A percentile compares a stretch with the other conserved stretches of the same genome.
These are phyloP conservation scores for Sordariomycetes sp. DNA, from an alignment of 2,329 filamentous ascomycete genomes.

Conservation along the genomic window DNA sequence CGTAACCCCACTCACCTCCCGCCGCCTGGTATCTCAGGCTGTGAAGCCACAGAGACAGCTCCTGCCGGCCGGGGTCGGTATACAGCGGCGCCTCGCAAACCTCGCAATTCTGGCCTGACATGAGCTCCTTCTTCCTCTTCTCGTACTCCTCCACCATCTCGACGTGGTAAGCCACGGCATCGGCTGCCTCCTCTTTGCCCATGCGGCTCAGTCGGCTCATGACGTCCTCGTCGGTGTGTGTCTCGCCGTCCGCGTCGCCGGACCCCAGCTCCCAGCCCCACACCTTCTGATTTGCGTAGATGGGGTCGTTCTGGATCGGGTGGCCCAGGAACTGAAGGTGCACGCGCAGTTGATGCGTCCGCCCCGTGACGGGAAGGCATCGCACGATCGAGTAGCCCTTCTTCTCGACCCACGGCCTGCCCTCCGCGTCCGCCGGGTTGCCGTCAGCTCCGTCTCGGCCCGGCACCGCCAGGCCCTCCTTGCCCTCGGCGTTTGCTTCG, in stretches of 20 bases:
- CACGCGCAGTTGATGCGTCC: conserved; percentile 89
- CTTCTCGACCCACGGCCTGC: conserved; percentile 32
- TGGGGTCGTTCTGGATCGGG: conserved; percentile 93
- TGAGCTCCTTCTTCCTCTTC: conserved; percentile 80
- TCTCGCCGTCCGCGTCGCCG: conserved; percentile 48
- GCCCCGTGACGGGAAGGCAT: conserved; percentile 82
- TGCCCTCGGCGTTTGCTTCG: conserved; percentile 5
- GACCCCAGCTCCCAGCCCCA: conserved; percentile 72
- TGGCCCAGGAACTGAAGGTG: conserved; percentile 91
- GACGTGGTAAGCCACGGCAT: conserved; percentile 86
- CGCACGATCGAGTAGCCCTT: conserved; percentile 89
- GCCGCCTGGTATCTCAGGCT: conserved; percentile 80
- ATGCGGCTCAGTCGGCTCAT: conserved; percentile 75
- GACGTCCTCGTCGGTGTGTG: conserved; percentile 76
- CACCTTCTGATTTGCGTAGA: conserved; percentile 88
- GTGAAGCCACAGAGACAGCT: conserved; percentile 88
- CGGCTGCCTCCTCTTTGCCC: conserved; percentile 87
- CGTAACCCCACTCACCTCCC: conserved; percentile 74
- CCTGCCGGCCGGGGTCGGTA: conserved; percentile 80
- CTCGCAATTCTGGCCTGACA: conserved; percentile 73
- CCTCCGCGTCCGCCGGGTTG: conserved; percentile 6
- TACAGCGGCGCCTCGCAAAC: conserved; percentile 82
- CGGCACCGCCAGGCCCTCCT: conserved; percentile 1
- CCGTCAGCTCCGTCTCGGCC: neutral
- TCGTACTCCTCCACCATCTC: conserved; percentile 87